Evolutionary conservation across 257 asterid species (phyloP).

Genomic region (Solanum peruvianum): DNA sequence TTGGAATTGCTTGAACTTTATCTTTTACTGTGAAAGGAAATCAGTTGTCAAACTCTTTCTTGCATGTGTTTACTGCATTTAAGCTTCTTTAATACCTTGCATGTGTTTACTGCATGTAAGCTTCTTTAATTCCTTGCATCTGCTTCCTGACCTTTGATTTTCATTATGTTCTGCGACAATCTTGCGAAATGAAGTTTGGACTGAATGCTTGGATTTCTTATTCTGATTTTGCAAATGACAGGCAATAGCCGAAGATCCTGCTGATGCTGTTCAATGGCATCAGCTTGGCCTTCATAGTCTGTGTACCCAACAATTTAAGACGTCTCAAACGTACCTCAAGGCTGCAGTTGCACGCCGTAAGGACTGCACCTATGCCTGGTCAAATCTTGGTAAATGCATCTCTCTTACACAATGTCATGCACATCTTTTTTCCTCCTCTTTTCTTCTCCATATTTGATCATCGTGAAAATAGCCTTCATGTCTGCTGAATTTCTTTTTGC

Average conservation of each 20-base stretch:
- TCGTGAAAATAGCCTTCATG: neutral
- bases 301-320: slow-evolving; percentile 70
- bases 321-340: slow-evolving; percentile 71
- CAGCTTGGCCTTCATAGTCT: slow-evolving; percentile 93
- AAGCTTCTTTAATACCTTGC: neutral
- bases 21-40: neutral
- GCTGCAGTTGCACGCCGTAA: slow-evolving; percentile 72
- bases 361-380: slow-evolving; percentile 80
- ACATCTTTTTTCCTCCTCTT: neutral
- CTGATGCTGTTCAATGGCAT: slow-evolving; percentile 96
- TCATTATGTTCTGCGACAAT: neutral
- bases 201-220: neutral
- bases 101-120: neutral
- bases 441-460: neutral
- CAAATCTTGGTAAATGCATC: slow-evolving; percentile 67
- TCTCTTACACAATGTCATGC: neutral
- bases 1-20: neutral
- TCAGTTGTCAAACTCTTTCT: neutral
- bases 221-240: slow-evolving; percentile 12
- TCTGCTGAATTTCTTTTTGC: neutral
- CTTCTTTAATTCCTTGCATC: neutral
- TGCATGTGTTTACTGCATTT: neutral
- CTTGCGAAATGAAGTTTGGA: neutral
- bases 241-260: slow-evolving; percentile 91
- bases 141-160: neutral